phyloP scores from a whole-genome alignment of 345 rosid species.

The Eutrema yunnanense region DNA sequence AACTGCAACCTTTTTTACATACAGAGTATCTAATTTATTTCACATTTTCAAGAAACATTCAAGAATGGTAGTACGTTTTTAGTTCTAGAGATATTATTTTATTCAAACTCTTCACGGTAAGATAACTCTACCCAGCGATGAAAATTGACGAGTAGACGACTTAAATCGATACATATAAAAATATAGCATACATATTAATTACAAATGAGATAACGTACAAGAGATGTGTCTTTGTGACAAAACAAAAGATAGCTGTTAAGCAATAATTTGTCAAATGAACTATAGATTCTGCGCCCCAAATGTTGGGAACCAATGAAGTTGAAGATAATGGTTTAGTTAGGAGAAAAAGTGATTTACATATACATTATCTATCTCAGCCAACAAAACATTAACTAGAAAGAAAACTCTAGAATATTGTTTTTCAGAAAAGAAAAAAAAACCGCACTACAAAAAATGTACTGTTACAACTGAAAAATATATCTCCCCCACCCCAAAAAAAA shows the following conservation, averaged over 20 bases:
- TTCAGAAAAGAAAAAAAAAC: neutral
- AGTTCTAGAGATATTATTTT: neutral
- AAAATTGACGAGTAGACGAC: neutral
- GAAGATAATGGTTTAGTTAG: neutral
- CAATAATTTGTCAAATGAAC: neutral
- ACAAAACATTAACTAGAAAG: neutral
- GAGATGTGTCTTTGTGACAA: constrained; percentile 5
- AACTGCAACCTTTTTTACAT: neutral
- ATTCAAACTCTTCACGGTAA: neutral
- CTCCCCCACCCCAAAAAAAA: neutral
- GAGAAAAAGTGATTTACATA: neutral
- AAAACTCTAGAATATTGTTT: neutral
- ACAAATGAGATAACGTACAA: neutral
- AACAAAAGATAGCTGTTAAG: neutral
- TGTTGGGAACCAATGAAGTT: constrained; percentile 7
- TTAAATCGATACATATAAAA: neutral
- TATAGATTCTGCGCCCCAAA: neutral
- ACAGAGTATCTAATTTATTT: neutral
- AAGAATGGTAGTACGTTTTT: neutral
- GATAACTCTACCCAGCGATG: neutral
- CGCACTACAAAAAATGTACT: neutral
- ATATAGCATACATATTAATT: neutral
- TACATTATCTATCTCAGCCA: neutral
- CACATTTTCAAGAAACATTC: neutral
- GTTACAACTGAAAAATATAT: neutral